Conservation (phyloP, 305 asterid species). For the Rubia tinctorum region DNA sequence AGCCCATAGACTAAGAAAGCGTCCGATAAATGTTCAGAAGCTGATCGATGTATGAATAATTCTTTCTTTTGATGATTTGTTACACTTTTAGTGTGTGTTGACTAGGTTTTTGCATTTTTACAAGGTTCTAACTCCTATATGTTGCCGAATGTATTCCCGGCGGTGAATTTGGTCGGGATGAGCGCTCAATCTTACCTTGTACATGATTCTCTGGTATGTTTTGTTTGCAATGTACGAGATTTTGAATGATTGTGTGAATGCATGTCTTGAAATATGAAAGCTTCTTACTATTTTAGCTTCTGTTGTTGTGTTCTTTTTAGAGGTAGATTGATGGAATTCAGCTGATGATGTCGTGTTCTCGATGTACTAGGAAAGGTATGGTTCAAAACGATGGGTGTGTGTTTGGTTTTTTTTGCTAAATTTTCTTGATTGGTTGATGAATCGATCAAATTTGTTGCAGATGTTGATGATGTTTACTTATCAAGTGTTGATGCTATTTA, state of each 20-base stretch:
- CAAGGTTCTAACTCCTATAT: not conserved
- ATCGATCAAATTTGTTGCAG: constrained; percentile 34
- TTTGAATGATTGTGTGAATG: not conserved
- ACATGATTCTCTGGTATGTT: constrained; percentile 48
- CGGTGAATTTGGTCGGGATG: constrained; percentile 65
- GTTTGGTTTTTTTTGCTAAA: not conserved
- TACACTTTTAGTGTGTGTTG: not conserved
- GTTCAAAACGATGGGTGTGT: not conserved
- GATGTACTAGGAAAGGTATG: constrained; percentile 14
- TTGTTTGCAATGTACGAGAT: not conserved
- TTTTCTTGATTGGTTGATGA: constrained; percentile 9
- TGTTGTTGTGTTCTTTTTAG: too few species aligned
- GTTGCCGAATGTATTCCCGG: constrained; percentile 66
- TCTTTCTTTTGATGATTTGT: not conserved
- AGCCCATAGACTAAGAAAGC: constrained; percentile 72
- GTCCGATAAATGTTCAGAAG: constrained; percentile 69
- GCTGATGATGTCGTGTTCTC: not conserved
- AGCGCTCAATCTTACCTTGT: constrained; percentile 52
- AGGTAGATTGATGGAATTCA: not conserved
- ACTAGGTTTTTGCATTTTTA: not conserved
- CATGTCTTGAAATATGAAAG: constrained; percentile 10
- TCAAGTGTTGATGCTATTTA: constrained; percentile 20
- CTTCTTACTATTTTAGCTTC: not conserved
- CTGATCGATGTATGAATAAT: constrained; percentile 52
- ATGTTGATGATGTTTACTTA: constrained; percentile 19